Evolutionary conservation across 805 yeast genomes (phyloP).

Genomic region (Isabelozyma heimii): DNA sequence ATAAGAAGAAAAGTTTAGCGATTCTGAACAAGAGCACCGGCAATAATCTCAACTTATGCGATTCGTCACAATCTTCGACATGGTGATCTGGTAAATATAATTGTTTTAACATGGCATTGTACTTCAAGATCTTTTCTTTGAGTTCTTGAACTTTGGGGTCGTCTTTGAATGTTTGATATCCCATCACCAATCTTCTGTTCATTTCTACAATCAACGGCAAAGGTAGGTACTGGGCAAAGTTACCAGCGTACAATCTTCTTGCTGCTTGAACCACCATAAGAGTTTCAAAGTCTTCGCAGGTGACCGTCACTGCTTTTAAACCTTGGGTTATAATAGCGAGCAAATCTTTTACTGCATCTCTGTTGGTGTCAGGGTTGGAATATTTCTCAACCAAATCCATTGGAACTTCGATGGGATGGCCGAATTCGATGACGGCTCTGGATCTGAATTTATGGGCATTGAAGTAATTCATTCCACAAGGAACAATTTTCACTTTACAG

Average conservation of each 20-base stretch:
- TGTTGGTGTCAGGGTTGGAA: slow-evolving; percentile 59
- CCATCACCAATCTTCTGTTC: slow-evolving; percentile 82
- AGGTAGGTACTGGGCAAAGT: slow-evolving; percentile 68
- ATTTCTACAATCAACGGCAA: slow-evolving; percentile 83
- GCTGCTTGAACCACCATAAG: slow-evolving; percentile 89
- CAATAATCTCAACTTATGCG: slow-evolving; percentile 48
- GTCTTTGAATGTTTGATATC: slow-evolving; percentile 71
- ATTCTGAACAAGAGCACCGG: slow-evolving; percentile 57
- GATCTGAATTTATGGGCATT: slow-evolving; percentile 94
- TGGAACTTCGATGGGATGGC: slow-evolving; percentile 72
- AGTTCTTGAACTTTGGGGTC: slow-evolving; percentile 64
- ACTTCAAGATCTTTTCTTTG: slow-evolving; percentile 60
- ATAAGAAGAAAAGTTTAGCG: slow-evolving; percentile 52
- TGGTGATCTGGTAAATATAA: slow-evolving; percentile 56
- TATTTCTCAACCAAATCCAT: slow-evolving; percentile 61
- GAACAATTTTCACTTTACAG: slow-evolving; percentile 81
- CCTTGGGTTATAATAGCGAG: slow-evolving; percentile 71
- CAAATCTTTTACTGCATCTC: slow-evolving; percentile 71
- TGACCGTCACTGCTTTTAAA: slow-evolving; percentile 79
- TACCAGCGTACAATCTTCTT: slow-evolving; percentile 80
- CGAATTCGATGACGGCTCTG: slow-evolving; percentile 93
- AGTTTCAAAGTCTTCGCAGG: slow-evolving; percentile 86
- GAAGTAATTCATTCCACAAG: slow-evolving; percentile 97
- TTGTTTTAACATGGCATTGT: slow-evolving; percentile 58
- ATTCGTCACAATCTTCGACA: slow-evolving; percentile 54